Evolutionary conservation across 768 basidiomycete genomes (phyloP), one percentile per base, ranked within the genome.

Genomic region (Auricularia sp.): DNA sequence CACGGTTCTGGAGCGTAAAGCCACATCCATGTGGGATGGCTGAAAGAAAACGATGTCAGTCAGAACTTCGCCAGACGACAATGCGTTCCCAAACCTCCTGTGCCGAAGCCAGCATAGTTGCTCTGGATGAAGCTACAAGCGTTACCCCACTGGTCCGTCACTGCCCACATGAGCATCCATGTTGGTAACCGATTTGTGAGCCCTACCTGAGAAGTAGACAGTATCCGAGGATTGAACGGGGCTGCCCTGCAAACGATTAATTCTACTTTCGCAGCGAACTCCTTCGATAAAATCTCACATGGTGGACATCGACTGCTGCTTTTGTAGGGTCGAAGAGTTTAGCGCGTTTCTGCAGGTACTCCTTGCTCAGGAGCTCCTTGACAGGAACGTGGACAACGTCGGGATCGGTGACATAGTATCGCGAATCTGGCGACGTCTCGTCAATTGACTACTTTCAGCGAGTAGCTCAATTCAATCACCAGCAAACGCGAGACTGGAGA

Each of bases 1-100:
- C 97, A 64, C 97, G 83, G 74, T 97, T 97, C 75, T 99, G 97
- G 14, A 99, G 81, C 0, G 94, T 97, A 74, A 99, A 99, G 0
- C 97, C 97, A 70, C 94, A 97, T 0, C 88, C 93, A 69, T 90
- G 87, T 0, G 97, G 97, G 44, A 99, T 80, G 36, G 96, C 96
- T 84, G 71, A 14, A 42, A 42, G 12, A 3, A 42, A 42, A 7
- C 39, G 39, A 42, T 69, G 21, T 29, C 62, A 64, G 18, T 56
- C 54, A 67, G 39, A 29, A 29, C 56, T 8, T 59, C 56, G 33
- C 11, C 56, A 18, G 10, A 8, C 5, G 7, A 59, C 7, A 59
- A 61, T n/a, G 14, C 6, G 21, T 5, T 61, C 34, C 3, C n/a
- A 5, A 68, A 56, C 90, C 90, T 70, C 82, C 91, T 23, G 93